A percentile compares a stretch with the other conserved stretches of the same genome.
Conservation (phyloP, 768 basidiomycete species). For the Tricholoma sp. region DNA sequence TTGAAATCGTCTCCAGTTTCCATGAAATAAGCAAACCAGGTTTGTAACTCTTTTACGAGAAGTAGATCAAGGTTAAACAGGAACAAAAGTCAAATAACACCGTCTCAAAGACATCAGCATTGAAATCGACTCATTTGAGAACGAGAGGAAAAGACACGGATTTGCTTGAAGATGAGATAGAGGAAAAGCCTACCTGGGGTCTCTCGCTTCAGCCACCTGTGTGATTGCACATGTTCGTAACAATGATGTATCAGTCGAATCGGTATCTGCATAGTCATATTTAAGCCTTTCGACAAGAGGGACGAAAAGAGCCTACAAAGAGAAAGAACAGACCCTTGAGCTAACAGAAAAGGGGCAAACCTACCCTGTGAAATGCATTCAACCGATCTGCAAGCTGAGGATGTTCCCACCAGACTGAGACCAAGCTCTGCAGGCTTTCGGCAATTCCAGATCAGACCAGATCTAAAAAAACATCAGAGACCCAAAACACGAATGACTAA, state of each 20-base stretch:
- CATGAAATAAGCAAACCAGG: constrained; percentile 67
- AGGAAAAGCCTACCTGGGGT: constrained; percentile 19
- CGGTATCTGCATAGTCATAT: constrained; percentile 62
- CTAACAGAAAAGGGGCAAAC: constrained; percentile 14
- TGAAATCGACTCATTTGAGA: neutral
- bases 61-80: neutral
- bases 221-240: constrained; percentile 72
- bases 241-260: constrained; percentile 62
- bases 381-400: constrained; percentile 45
- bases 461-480: constrained; percentile 38
- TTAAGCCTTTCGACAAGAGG: constrained; percentile 79
- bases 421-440: constrained; percentile 48
- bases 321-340: constrained; percentile 1
- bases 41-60: constrained; percentile 54
- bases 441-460: constrained; percentile 77
- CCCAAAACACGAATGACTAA: neutral
- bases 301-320: constrained; percentile 51
- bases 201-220: constrained; percentile 33
- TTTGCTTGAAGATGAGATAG: neutral
- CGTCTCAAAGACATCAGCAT: neutral
- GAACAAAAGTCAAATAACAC: neutral
- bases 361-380: constrained; percentile 55
- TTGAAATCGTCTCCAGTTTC: constrained; percentile 67
- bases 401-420: constrained; percentile 83
- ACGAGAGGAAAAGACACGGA: neutral